Evolutionary conservation across 225 moss, liverwort and hornwort genomes (phyloP), one percentile per base, ranked within the genome.

Genomic region (Asterella californica): DNA sequence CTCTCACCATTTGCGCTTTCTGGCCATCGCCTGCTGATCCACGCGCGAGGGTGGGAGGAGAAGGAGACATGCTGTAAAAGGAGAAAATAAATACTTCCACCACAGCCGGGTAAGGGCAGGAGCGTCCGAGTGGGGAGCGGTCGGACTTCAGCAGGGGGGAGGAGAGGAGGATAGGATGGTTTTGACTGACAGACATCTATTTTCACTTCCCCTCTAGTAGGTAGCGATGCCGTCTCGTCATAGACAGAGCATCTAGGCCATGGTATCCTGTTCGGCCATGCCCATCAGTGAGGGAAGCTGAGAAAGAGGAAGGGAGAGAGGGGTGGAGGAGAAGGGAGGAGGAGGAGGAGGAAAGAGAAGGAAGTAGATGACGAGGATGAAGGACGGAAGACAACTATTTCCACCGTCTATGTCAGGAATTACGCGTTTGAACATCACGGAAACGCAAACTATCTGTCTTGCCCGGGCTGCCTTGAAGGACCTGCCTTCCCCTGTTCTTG

Each of bases 381-480:
- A n/a, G 66, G 9, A 66, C 10, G 66, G 38, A 27, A 46, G 71
- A 42, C 7, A 47, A 22, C 38, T 42, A 42, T 29, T 71, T 71
- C 22, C 71, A 46, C 71, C 46, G 2, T 71, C 45, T n/a, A 2
- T 71, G 71, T 71, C 71, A 71, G 71, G 46, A 30, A 66, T 36
- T 71, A 42, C 71, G 71, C 71, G 71, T 71, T 71, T 71, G 71
- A 71, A 71, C 46, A 71, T 71, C 45, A 71, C 71, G 42, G 46
- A 46, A 46, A 17, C 21, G 71, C 45, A 47, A 24, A 42, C 71
- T 0, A 21, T 47, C 71, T 46, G 3, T 71, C 37, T 8, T 8
- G 37, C 68, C 18, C 33, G 6, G 19, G 22, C 60, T 8, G 25
- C 25, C 24, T 61, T 61, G 10, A 8, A 7, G 32, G 14, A n/a